Evolutionary conservation across 257 asterid genomes (phyloP), one percentile per base, ranked within the genome.

Genomic region (Scutellaria minor): DNA sequence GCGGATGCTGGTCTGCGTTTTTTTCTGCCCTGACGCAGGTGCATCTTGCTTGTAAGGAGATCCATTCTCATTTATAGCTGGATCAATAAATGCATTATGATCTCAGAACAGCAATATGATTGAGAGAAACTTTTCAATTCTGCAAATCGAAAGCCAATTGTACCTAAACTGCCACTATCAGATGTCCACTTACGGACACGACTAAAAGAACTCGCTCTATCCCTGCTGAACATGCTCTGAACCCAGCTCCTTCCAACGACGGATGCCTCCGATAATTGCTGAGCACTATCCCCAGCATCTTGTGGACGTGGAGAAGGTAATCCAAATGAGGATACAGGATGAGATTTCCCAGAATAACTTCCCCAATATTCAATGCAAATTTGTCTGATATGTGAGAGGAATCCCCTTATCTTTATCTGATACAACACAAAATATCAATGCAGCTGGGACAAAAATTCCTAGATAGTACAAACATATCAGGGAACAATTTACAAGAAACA

Each of bases 221-320:
- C 97, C 79, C 96, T 80, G 86, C 96, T 90, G 83, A 92, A 92
- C 98, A 92, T 92, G 89, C 98, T 92, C 74, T 92, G 98, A 12
- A 92, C 98, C 98, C 98, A 88, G 83, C 97, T 92, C 79, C 98
- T 88, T 74, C 98, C 98, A 67, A 84, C 88, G 76, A 82, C 94
- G 63, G 97, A 80, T 65, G 86, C 98, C 85, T 92, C 97, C 24
- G 96, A 82, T 47, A 91, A 85, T 83, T 85, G 91, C 71, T 90
- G 88, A 45, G 78, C 67, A 71, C 75, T 87, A 80, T 74, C 78
- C n/a, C 83, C 80, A 66, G 87, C 76, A 82, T 88, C 96, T 78
- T 85, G 95, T 66, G 93, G 86, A 47, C 89, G 88, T 75, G 95
- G 98, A 77, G 96, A 87, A 74, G 93, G 84, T 76, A 90, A 79